These are phyloP conservation scores for Penicillium argentinense DNA, from an alignment of 495 filamentous ascomycete species.

Conservation along the genomic window DNA sequence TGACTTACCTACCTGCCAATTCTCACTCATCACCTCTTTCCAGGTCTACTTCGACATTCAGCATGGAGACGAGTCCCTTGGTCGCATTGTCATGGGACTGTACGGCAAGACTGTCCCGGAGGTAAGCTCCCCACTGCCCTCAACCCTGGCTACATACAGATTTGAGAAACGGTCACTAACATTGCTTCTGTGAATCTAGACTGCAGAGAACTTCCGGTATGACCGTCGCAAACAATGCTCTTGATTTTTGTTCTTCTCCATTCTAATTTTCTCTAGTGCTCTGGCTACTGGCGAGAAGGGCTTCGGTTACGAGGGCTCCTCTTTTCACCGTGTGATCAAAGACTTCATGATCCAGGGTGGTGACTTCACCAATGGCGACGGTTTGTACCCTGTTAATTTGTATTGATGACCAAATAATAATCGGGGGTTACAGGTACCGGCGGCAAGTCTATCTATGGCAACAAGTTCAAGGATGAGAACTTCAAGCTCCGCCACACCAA, in stretches of 20 bases:
- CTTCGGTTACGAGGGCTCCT: constrained; percentile 91
- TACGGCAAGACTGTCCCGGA: constrained; percentile 98
- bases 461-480: constrained; percentile 97
- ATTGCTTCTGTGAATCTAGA: constrained; percentile 44
- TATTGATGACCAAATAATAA: background rate
- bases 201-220: constrained; percentile 93
- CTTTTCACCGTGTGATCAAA: constrained; percentile 98
- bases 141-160: too few relatives aligned
- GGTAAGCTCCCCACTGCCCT: constrained; percentile 38
- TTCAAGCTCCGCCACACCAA: constrained; percentile 94
- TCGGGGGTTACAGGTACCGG: constrained; percentile 62
- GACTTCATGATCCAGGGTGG: constrained; percentile 99
- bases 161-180: constrained; percentile 1
- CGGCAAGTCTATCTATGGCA: constrained; percentile 96
- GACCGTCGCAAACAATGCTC: background rate
- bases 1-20: background rate
- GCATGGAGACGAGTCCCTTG: constrained; percentile 82
- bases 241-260: background rate
- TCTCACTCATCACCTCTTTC: constrained; percentile 11
- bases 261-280: constrained; percentile 50
- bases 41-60: constrained; percentile 92
- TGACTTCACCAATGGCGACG: constrained; percentile 96
- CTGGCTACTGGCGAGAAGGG: constrained; percentile 96
- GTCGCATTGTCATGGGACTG: constrained; percentile 87
- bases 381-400: constrained; percentile 34